phyloP scores from a whole-genome alignment of 2,329 filamentous ascomycete genomes.

The Penicillium sumatraense region DNA sequence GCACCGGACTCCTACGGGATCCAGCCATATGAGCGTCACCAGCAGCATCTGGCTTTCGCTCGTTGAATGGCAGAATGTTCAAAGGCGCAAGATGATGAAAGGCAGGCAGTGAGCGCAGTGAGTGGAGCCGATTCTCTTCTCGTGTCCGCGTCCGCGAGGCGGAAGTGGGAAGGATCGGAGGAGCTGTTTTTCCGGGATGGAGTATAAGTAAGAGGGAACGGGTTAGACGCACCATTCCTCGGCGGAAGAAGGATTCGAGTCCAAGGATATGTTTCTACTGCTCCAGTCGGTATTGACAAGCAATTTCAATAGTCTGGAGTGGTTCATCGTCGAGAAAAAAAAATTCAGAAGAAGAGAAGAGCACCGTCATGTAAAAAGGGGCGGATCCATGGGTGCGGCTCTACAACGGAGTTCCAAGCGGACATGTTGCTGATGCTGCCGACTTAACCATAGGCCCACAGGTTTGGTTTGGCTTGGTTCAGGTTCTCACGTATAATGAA shows the following conservation, averaged over 20 bases:
- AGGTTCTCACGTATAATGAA: background rate
- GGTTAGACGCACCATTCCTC: background rate
- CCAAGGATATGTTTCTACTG: background rate
- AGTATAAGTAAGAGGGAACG: constrained; percentile 20
- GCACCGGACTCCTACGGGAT: constrained; percentile 53
- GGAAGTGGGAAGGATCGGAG: constrained; percentile 31
- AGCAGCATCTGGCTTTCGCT: constrained; percentile 46
- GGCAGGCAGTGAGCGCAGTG: constrained; percentile 18
- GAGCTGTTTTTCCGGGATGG: constrained; percentile 37
- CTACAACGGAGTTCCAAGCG: constrained; percentile 27
- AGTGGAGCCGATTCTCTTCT: constrained; percentile 25
- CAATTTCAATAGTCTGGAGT: background rate
- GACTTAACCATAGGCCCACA: constrained; percentile 3
- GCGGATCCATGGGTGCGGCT: constrained; percentile 13
- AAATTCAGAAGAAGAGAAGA: too few species aligned
- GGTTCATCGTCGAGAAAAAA: background rate
- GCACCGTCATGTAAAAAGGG: too few species aligned
- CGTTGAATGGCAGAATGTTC: constrained; percentile 10
- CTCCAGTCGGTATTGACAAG: background rate
- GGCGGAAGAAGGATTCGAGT: background rate
- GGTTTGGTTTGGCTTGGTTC: background rate
- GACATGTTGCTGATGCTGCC: too few species aligned
- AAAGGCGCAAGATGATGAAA: constrained; percentile 12
- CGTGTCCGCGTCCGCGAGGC: constrained; percentile 32
- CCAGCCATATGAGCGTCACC: constrained; percentile 53